Evolutionary conservation across 208 protist genomes (phyloP).

Genomic region (Trypanosoma theileri): DNA sequence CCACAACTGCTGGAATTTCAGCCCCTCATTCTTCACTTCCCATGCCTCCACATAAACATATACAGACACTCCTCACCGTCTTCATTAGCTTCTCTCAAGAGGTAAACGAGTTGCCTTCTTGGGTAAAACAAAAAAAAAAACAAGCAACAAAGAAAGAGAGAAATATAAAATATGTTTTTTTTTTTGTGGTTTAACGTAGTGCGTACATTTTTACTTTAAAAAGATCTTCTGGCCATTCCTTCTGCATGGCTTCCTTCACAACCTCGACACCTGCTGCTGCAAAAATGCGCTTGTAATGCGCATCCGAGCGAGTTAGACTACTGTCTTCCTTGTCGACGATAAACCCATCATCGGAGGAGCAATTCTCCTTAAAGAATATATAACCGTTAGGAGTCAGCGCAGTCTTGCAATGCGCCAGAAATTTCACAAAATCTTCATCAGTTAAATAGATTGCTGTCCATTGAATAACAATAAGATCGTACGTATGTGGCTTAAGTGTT

Average conservation of each 20-base stretch:
- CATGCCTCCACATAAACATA: too few species aligned
- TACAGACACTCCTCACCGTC: too few species aligned
- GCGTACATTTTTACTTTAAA: constrained; percentile 91
- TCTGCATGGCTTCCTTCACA: constrained; percentile 65
- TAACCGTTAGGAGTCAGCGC: constrained; percentile 77
- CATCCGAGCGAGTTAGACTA: constrained; percentile 83
- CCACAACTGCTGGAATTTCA: too few species aligned
- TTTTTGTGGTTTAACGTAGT: constrained; percentile 46
- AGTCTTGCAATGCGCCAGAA: constrained; percentile 73
- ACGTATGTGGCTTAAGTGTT: constrained; percentile 54
- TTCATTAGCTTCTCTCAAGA: too few species aligned
- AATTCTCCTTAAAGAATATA: constrained; percentile 94
- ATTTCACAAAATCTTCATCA: constrained; percentile 89
- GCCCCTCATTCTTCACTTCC: too few species aligned
- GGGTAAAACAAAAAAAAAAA: not conserved
- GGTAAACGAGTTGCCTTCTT: too few species aligned
- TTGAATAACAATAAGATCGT: constrained; percentile 92
- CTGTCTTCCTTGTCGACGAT: constrained; percentile 90
- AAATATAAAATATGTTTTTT: not conserved
- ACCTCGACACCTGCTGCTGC: constrained; percentile 57
- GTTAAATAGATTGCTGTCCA: constrained; percentile 93
- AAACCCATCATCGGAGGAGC: constrained; percentile 46
- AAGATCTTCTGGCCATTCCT: constrained; percentile 74
- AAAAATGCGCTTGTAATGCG: constrained; percentile 88
- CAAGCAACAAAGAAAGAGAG: not conserved